Evolutionary conservation across 805 yeast species (phyloP).

Genomic region (Yueomyces sinensis): DNA sequence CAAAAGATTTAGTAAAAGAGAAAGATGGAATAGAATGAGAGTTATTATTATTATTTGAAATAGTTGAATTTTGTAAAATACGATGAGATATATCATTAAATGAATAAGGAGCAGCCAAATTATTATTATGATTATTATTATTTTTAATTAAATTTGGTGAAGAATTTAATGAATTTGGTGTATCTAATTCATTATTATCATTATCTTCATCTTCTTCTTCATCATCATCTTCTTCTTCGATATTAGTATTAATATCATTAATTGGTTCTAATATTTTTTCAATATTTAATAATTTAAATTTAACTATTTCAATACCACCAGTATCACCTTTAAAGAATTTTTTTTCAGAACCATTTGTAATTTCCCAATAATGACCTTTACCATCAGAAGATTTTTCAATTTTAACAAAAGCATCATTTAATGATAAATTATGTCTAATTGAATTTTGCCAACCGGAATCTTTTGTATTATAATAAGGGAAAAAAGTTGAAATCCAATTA

Average conservation of each 20-base stretch:
- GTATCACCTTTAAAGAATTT: conserved; percentile 48
- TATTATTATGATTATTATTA: no score
- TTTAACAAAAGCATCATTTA: conserved; percentile 83
- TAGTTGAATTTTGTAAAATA: conserved; percentile 2
- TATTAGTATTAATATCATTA: not conserved
- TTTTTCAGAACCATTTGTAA: conserved; percentile 67
- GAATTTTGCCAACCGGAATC: conserved; percentile 96
- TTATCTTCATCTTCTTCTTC: conserved; percentile 3
- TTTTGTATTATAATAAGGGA: conserved; percentile 63
- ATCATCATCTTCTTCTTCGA: conserved; percentile 3
- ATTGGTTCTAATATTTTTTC: conserved; percentile 3
- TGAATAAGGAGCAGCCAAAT: not conserved
- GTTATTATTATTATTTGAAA: conserved; percentile 1
- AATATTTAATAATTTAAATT: conserved; percentile 5
- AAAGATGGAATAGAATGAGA: conserved; percentile 4
- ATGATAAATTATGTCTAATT: conserved; percentile 85
- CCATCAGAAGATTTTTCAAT: conserved; percentile 78
- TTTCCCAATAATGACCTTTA: conserved; percentile 77
- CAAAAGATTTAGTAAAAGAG: conserved; percentile 4
- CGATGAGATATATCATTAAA: not conserved
- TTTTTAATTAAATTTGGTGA: not conserved
- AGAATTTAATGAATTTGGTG: conserved; percentile 2
- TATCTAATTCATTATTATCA: conserved; percentile 14
- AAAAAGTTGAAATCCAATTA: conserved; percentile 79
- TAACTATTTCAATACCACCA: conserved; percentile 6